These are phyloP conservation scores for Chionographis japonica DNA, from an alignment of 106 monocot species.

Conservation along the genomic window DNA sequence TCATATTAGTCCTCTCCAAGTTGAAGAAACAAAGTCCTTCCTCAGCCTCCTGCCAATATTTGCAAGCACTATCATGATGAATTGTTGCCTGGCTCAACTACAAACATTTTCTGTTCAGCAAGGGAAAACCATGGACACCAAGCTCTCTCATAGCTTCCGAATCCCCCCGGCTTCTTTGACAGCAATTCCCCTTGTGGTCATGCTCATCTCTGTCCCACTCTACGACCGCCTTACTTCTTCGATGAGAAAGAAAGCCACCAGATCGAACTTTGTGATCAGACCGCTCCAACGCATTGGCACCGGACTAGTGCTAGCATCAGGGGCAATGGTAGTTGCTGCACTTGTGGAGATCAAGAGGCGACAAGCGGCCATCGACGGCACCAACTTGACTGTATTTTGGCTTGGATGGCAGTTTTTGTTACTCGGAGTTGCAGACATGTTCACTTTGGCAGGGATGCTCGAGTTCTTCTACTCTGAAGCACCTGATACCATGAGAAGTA, in stretches of 20 bases:
- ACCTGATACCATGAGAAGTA: conserved; percentile 11
- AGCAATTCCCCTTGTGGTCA: conserved; percentile 13
- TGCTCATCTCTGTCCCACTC: conserved; percentile 18
- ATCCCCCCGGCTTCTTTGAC: conserved; percentile 21
- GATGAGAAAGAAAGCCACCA: not conserved
- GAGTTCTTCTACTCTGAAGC: conserved; percentile 35
- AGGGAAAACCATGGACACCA: conserved; percentile 15
- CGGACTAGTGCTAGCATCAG: conserved; percentile 14
- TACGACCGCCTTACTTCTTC: conserved; percentile 8
- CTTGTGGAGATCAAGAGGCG: conserved; percentile 18
- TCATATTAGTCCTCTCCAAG: not conserved
- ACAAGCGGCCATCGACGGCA: not conserved
- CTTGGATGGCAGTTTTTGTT: conserved; percentile 19
- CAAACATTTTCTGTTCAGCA: conserved; percentile 17
- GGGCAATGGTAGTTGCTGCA: conserved; percentile 17
- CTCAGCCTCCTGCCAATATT: conserved; percentile 9
- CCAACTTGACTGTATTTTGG: conserved; percentile 11
- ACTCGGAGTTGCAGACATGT: conserved; percentile 31
- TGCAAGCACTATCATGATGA: conserved; percentile 19
- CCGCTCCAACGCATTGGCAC: conserved; percentile 19
- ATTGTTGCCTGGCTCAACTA: conserved; percentile 11
- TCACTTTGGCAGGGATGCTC: conserved; percentile 25
- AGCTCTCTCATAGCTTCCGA: not conserved
- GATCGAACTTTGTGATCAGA: not conserved
- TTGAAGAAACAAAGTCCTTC: conserved; percentile 7